A percentile compares a stretch with the other conserved stretches of the same genome.
Evolutionary conservation across 495 filamentous ascomycete genomes (phyloP).

Genomic region (Trichoderma gamsii): DNA sequence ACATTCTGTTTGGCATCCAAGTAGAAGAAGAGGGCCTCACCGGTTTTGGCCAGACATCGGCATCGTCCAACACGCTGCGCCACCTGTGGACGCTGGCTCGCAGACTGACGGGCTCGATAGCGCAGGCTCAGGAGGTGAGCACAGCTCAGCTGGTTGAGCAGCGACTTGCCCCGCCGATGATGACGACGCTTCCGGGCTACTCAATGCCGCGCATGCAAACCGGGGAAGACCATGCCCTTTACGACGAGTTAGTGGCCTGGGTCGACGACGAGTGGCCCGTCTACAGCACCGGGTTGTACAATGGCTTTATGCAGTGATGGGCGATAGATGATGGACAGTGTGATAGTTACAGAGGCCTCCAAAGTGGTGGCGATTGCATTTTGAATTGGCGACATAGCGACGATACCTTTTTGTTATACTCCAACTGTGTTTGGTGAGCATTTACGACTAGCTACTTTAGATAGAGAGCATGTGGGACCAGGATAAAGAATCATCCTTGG

Average conservation of each 20-base stretch:
- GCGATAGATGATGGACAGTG: not conserved
- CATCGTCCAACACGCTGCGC: conserved; percentile 8
- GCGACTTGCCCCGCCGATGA: conserved; percentile 12
- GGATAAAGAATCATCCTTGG: too few relatives aligned
- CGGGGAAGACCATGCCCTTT: conserved; percentile 7
- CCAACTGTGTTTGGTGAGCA: too few relatives aligned
- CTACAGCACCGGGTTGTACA: not conserved
- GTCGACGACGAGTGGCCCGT: conserved; percentile 14
- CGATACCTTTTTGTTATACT: too few relatives aligned
- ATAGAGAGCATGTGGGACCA: too few relatives aligned
- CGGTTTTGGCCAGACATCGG: conserved; percentile 9
- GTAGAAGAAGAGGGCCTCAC: conserved; percentile 16
- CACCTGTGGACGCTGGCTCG: conserved; percentile 11
- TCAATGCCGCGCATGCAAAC: not conserved
- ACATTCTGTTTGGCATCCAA: conserved; percentile 26
- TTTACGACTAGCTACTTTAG: too few relatives aligned
- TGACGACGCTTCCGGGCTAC: conserved; percentile 3
- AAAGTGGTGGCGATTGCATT: not conserved
- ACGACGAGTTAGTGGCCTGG: conserved; percentile 17
- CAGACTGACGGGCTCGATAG: not conserved
- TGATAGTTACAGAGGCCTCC: not conserved
- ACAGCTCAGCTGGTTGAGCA: not conserved
- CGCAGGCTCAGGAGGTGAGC: not conserved
- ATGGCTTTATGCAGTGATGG: not conserved
- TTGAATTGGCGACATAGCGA: not conserved